Conservation (phyloP, 2,329 filamentous ascomycete genomes). For the Chalara sp. region DNA sequence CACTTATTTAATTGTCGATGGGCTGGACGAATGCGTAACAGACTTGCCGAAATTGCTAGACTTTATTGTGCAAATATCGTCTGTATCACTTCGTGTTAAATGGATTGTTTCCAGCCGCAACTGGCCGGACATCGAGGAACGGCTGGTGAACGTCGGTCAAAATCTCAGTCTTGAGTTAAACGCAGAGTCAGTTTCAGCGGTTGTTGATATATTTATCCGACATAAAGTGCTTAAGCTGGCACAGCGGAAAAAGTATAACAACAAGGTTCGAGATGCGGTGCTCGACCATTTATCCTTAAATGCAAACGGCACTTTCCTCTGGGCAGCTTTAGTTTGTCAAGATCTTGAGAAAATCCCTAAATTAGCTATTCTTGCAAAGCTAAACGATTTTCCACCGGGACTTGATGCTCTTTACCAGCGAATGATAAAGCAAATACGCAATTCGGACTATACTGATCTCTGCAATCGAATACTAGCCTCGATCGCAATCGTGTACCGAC, state of each 20-base stretch:
- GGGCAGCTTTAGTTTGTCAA: neutral
- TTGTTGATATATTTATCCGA: slow-evolving; percentile 24
- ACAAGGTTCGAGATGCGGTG: slow-evolving; percentile 22
- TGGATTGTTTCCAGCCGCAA: too few species aligned
- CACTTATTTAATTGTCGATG: too few species aligned
- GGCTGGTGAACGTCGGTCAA: neutral
- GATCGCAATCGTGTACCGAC: too few species aligned
- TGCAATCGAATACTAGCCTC: too few species aligned
- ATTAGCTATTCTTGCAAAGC: neutral
- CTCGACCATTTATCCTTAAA: slow-evolving; percentile 15
- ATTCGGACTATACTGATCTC: slow-evolving; percentile 1
- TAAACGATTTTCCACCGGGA: too few species aligned
- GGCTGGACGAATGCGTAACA: too few species aligned
- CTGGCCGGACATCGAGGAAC: too few species aligned
- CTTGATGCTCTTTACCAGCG: slow-evolving; percentile 3
- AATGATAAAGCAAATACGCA: slow-evolving; percentile 2
- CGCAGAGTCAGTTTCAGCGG: slow-evolving; percentile 24
- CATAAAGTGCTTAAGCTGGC: slow-evolving; percentile 5
- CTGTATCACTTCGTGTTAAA: too few species aligned
- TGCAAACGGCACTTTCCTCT: too few species aligned
- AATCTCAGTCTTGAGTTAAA: slow-evolving; percentile 28
- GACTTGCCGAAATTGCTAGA: too few species aligned
- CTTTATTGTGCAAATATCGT: too few species aligned
- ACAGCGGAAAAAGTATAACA: too few species aligned
- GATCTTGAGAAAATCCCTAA: slow-evolving; percentile 2